These are phyloP conservation scores for Eucommia ulmoides DNA, from an alignment of 257 asterid genomes.

Conservation along the genomic window DNA sequence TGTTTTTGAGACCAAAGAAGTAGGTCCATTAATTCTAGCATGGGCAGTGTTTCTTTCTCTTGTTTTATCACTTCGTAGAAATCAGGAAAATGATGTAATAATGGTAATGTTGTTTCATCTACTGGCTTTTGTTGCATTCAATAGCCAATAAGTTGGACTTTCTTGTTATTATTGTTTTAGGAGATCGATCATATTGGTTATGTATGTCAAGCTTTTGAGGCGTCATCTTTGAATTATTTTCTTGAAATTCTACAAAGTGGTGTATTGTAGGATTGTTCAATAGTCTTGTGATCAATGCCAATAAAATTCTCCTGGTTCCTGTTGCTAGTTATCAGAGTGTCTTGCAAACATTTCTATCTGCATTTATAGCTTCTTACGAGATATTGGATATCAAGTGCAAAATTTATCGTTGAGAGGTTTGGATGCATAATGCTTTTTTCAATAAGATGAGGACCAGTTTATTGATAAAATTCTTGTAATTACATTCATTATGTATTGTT, in stretches of 20 bases:
- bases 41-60: constrained; percentile 97
- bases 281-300: no score
- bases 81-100: constrained; percentile 43
- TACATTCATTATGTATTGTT: constrained; percentile 7
- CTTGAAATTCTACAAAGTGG: constrained; percentile 68
- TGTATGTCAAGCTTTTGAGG: constrained; percentile 88
- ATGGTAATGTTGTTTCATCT: constrained; percentile 29
- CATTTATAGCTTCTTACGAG: constrained; percentile 86
- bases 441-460: no score
- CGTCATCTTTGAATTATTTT: constrained; percentile 57
- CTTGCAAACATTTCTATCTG: constrained; percentile 70
- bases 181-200: constrained; percentile 76
- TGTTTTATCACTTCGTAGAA: constrained; percentile 67
- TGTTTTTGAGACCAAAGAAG: constrained; percentile 57
- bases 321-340: constrained; percentile 70
- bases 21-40: constrained; percentile 78
- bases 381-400: constrained; percentile 43
- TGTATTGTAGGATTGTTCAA: constrained; percentile 51
- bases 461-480: background rate
- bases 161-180: constrained; percentile 19
- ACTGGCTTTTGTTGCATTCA: background rate
- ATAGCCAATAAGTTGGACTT: no score
- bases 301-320: constrained; percentile 54
- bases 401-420: constrained; percentile 88
- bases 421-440: constrained; percentile 16